Evolutionary conservation across 2,329 filamentous ascomycete genomes (phyloP).

Genomic region (Cladobotryum mycophilum): DNA sequence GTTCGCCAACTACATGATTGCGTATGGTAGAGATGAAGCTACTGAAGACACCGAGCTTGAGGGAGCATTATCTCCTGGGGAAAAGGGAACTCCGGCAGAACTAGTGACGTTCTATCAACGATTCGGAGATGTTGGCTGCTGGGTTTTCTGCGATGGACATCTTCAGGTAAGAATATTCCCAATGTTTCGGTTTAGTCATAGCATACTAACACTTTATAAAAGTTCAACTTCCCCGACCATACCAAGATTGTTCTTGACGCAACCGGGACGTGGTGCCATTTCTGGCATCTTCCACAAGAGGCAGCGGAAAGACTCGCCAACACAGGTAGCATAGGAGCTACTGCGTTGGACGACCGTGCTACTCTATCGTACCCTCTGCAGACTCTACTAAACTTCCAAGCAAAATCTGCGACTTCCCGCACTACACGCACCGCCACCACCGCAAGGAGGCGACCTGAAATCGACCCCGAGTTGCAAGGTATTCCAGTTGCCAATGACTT

Average conservation of each 20-base stretch:
- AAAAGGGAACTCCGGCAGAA: constrained; percentile 38
- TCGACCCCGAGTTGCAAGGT: constrained; percentile 52
- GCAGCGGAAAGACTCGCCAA: constrained; percentile 59
- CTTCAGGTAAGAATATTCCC: constrained; percentile 51
- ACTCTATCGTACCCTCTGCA: constrained; percentile 67
- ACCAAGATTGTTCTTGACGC: constrained; percentile 76
- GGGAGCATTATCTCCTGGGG: constrained; percentile 33
- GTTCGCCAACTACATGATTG: constrained; percentile 68
- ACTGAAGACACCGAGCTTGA: constrained; percentile 40
- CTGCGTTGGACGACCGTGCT: constrained; percentile 64
- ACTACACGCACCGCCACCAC: constrained; percentile 40
- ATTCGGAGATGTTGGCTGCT: constrained; percentile 73
- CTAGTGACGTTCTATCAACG: constrained; percentile 77
- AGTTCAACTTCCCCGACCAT: constrained; percentile 86
- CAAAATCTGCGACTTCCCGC: constrained; percentile 36
- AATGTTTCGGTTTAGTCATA: background rate
- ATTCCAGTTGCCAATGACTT: constrained; percentile 69
- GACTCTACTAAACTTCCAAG: constrained; percentile 63
- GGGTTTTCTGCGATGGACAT: constrained; percentile 75
- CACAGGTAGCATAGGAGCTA: constrained; percentile 61
- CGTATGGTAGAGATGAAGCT: constrained; percentile 66
- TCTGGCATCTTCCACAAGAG: constrained; percentile 68
- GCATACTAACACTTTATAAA: constrained; percentile 18
- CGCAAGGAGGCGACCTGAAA: constrained; percentile 52
- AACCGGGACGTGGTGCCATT: constrained; percentile 69